phyloP scores from a whole-genome alignment of 768 basidiomycete genomes.

The Mycena leptocephala region DNA sequence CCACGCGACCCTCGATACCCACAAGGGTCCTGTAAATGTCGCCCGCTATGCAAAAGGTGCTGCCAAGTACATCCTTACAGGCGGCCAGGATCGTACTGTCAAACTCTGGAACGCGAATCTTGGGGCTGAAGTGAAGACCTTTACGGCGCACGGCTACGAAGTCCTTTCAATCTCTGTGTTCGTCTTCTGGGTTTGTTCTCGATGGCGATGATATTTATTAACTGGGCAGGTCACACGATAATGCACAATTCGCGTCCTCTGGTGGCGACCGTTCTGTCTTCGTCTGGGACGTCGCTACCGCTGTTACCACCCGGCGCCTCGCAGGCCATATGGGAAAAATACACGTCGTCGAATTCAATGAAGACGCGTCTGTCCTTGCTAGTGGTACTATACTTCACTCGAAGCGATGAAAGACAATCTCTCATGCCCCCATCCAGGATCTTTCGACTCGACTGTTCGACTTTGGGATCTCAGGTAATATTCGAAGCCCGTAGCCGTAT shows the following conservation, averaged over 20 bases:
- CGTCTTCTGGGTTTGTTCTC: slow-evolving; percentile 47
- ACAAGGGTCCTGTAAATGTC: slow-evolving; percentile 92
- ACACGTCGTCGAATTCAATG: slow-evolving; percentile 91
- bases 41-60: slow-evolving; percentile 92
- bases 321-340: slow-evolving; percentile 94
- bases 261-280: slow-evolving; percentile 96
- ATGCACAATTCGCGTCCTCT: slow-evolving; percentile 93
- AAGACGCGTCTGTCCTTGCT: slow-evolving; percentile 89
- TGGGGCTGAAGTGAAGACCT: slow-evolving; percentile 93
- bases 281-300: slow-evolving; percentile 95
- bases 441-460: slow-evolving; percentile 92
- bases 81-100: slow-evolving; percentile 92
- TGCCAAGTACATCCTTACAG: slow-evolving; percentile 93
- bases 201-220: not conserved
- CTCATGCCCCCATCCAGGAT: slow-evolving; percentile 66
- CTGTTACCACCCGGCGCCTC: slow-evolving; percentile 86
- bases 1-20: slow-evolving; percentile 74
- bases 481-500: not conserved
- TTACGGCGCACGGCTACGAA: slow-evolving; percentile 95
- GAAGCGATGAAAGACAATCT: not conserved
- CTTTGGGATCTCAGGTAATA: slow-evolving; percentile 92
- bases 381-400: slow-evolving; percentile 73
- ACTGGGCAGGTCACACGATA: slow-evolving; percentile 84
- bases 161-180: slow-evolving; percentile 93
- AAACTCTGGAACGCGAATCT: slow-evolving; percentile 92